Percentiles rank a stretch among this genome's conserved stretches.
These are phyloP conservation scores for Emiliania huxleyi DNA, from an alignment of 78 protist species.

Conservation along the genomic window DNA sequence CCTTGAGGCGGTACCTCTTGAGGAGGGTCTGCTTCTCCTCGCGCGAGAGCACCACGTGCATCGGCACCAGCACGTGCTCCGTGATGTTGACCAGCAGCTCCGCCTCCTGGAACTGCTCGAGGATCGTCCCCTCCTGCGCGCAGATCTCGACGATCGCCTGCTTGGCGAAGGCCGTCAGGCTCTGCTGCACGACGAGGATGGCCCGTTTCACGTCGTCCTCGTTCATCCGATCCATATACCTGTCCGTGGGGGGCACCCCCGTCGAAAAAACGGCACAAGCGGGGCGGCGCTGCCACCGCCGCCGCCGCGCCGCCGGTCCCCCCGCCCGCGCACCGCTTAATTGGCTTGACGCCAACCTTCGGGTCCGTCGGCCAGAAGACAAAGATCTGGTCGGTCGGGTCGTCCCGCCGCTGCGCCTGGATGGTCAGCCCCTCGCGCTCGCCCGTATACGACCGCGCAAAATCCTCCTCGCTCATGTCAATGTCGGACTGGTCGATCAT, in stretches of 20 bases:
- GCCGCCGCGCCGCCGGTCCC: too few relatives aligned
- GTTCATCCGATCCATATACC: not conserved
- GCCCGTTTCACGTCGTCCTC: not conserved
- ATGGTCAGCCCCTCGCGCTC: not conserved
- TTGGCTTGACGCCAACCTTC: conserved; percentile 14
- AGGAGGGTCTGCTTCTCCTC: conserved; percentile 24
- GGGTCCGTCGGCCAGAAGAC: conserved; percentile 21
- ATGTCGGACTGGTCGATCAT: not conserved
- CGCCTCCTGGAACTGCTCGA: conserved; percentile 50
- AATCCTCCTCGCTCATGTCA: not conserved
- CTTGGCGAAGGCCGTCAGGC: not conserved
- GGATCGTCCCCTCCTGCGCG: not conserved
- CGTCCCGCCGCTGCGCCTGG: conserved; percentile 5
- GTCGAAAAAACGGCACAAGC: too few relatives aligned
- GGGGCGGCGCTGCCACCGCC: too few relatives aligned
- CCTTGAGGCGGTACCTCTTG: conserved; percentile 68
- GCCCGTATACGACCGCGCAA: not conserved
- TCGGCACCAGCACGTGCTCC: conserved; percentile 88
- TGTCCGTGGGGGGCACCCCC: too few relatives aligned
- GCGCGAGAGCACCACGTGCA: conserved; percentile 64
- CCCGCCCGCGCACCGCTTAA: not conserved
- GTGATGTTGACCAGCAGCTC: conserved; percentile 92
- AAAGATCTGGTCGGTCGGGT: not conserved
- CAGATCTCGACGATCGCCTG: not conserved
- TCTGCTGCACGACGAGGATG: conserved; percentile 25